Conservation (phyloP, 1,139 yeast species). For the Kluyveromyces marxianus region DNA sequence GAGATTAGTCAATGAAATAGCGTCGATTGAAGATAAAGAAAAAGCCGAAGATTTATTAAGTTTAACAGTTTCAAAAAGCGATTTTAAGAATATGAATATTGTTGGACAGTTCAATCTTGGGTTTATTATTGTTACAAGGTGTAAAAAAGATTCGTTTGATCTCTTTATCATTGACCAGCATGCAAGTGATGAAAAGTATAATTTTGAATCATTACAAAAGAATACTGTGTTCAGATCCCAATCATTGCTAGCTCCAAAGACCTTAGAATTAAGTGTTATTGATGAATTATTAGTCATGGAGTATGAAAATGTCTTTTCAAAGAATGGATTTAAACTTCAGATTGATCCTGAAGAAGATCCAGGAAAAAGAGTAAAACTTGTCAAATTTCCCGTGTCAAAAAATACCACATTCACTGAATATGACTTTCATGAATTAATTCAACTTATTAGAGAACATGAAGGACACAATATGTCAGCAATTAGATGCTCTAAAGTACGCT, state of each 20-base stretch:
- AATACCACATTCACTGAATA: conserved; percentile 53
- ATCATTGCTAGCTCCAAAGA: conserved; percentile 59
- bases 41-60: conserved; percentile 50
- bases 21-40: conserved; percentile 34
- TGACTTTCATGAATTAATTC: conserved; percentile 73
- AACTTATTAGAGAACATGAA: conserved; percentile 42
- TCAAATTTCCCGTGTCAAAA: conserved; percentile 69
- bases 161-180: conserved; percentile 91
- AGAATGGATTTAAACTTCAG: conserved; percentile 67
- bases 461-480: conserved; percentile 35
- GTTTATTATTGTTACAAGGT: conserved; percentile 63
- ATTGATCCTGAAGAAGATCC: conserved; percentile 41
- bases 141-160: conserved; percentile 38
- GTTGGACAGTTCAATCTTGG: conserved; percentile 94
- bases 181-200: conserved; percentile 92
- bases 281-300: conserved; percentile 70
- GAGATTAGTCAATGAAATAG: conserved; percentile 11
- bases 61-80: conserved; percentile 51
- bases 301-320: conserved; percentile 46
- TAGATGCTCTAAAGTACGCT: conserved; percentile 68
- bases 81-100: conserved; percentile 62
- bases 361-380: conserved; percentile 49
- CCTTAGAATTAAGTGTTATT: conserved; percentile 59
- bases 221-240: conserved; percentile 57
- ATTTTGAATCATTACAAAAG: conserved; percentile 64